These are phyloP conservation scores for Arthrobotrys entomopaga DNA, from an alignment of 2,329 filamentous ascomycete genomes.

Conservation along the genomic window DNA sequence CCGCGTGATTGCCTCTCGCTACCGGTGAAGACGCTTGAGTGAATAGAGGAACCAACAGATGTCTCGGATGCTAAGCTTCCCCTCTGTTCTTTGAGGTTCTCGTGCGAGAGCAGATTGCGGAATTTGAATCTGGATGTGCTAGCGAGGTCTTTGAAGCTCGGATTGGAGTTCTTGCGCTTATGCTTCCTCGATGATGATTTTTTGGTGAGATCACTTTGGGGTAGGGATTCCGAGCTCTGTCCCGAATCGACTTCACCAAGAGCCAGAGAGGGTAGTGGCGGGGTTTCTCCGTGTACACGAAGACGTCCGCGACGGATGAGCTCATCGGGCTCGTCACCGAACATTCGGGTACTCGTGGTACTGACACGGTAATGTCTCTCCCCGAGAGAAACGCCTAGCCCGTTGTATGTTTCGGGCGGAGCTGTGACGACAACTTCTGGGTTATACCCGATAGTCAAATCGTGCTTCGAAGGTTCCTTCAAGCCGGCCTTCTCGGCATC, in stretches of 20 bases:
- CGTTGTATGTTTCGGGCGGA: slow-evolving; percentile 31
- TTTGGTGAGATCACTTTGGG: neutral
- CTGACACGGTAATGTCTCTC: slow-evolving; percentile 40
- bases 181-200: slow-evolving; percentile 37
- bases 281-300: slow-evolving; percentile 48
- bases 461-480: slow-evolving; percentile 41
- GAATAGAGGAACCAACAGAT: slow-evolving; percentile 47
- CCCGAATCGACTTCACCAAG: slow-evolving; percentile 6
- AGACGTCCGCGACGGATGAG: slow-evolving; percentile 40
- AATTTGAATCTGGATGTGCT: slow-evolving; percentile 47
- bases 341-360: slow-evolving; percentile 51
- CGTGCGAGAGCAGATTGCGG: slow-evolving; percentile 47
- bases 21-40: slow-evolving; percentile 43
- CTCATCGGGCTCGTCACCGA: slow-evolving; percentile 42
- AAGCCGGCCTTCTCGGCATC: slow-evolving; percentile 30
- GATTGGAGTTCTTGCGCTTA: slow-evolving; percentile 51
- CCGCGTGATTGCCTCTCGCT: slow-evolving; percentile 50
- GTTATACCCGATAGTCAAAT: slow-evolving; percentile 47
- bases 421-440: slow-evolving; percentile 48
- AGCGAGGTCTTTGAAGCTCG: slow-evolving; percentile 49
- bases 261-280: slow-evolving; percentile 42
- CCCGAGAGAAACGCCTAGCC: slow-evolving; percentile 35
- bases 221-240: slow-evolving; percentile 17
- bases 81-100: slow-evolving; percentile 42
- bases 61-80: slow-evolving; percentile 46